Evolutionary conservation across 2,329 filamentous ascomycete genomes (phyloP).

Genomic region (Claviceps cyperi): DNA sequence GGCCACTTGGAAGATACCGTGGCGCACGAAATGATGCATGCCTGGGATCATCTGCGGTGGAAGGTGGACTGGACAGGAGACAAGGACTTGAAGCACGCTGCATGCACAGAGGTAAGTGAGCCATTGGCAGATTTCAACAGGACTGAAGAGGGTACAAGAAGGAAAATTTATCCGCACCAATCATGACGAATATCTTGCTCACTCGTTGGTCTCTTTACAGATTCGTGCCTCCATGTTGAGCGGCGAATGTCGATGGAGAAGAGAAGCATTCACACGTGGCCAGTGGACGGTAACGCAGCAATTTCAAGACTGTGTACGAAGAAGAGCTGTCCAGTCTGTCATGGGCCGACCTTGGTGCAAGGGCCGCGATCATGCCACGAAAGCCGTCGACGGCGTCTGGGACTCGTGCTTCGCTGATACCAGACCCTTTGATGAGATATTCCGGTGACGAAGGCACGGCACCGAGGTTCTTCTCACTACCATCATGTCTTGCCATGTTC

Average conservation of each 20-base stretch:
- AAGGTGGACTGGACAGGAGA: conserved; percentile 68
- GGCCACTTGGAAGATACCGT: conserved; percentile 86
- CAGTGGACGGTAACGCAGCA: conserved; percentile 87
- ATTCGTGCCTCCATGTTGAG: conserved; percentile 87
- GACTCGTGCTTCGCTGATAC: conserved; percentile 93
- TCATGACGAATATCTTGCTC: background rate
- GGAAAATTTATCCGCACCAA: background rate
- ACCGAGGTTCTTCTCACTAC: background rate
- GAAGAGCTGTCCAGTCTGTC: conserved; percentile 67
- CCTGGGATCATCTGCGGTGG: conserved; percentile 84
- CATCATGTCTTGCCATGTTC: background rate
- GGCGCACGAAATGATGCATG: conserved; percentile 95
- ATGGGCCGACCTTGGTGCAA: conserved; percentile 65
- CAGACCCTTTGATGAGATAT: conserved; percentile 92
- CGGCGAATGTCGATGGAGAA: conserved; percentile 82
- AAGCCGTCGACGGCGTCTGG: conserved; percentile 95
- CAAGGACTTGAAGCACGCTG: conserved; percentile 70
- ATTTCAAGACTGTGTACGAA: conserved; percentile 81
- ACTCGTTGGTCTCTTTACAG: conserved; percentile 25
- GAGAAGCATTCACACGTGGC: conserved; percentile 70
- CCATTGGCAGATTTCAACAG: background rate
- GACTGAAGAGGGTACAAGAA: background rate
- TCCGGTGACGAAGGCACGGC: conserved; percentile 38
- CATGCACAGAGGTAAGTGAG: conserved; percentile 68
- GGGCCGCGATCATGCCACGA: conserved; percentile 72